These are phyloP conservation scores for Rhododendron vialii DNA, from an alignment of 148 eudicot genomes.

Conservation along the genomic window DNA sequence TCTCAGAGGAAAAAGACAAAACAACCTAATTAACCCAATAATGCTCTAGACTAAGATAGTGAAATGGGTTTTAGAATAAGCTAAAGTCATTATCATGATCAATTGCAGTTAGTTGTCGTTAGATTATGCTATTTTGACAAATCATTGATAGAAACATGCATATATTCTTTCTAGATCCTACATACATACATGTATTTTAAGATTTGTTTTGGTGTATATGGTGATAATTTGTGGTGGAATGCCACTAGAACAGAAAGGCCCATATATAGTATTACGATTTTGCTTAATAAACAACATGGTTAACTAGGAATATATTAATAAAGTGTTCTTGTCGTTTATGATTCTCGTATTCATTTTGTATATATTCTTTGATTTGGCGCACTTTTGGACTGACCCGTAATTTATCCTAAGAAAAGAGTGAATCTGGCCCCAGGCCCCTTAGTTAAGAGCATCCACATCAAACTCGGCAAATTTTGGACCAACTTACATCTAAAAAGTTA, in stretches of 20 bases:
- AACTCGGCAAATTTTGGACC: no score
- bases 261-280: neutral
- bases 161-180: neutral
- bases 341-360: neutral
- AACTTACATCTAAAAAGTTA: no score
- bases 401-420: neutral
- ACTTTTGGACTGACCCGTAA: no score
- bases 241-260: neutral
- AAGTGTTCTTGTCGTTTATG: neutral
- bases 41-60: neutral
- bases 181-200: no score
- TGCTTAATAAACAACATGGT: neutral
- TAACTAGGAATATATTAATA: neutral
- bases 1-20: neutral
- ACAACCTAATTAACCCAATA: no score
- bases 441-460: no score
- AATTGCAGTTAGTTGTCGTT: neutral
- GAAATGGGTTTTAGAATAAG: neutral
- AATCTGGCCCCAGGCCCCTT: neutral
- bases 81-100: slow-evolving; percentile 2
- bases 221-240: slow-evolving; percentile 2
- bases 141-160: neutral
- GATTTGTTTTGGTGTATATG: neutral
- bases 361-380: neutral
- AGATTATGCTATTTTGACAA: neutral